Percentiles rank a stretch among this genome's conserved stretches.
Evolutionary conservation across 345 rosid genomes (phyloP).

Genomic region (Conringia planisiliqua): DNA sequence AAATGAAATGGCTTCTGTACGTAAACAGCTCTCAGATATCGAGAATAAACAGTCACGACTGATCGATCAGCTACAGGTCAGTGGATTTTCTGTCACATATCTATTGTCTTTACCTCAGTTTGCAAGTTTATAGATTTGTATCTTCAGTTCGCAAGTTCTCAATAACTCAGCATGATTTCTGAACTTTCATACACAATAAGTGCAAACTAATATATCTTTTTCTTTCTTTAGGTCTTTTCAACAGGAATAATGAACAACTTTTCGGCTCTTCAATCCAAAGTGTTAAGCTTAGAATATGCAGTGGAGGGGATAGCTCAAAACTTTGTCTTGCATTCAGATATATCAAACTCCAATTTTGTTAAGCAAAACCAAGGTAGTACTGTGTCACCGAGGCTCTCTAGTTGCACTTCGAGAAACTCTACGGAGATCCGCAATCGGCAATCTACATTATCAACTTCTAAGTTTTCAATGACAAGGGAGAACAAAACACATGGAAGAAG

Average conservation of each 20-base stretch:
- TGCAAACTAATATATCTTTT: not conserved
- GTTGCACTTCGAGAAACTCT: conserved; percentile 67
- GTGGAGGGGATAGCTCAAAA: conserved; percentile 52
- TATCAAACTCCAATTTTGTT: conserved; percentile 40
- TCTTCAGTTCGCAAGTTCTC: not conserved
- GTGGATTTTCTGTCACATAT: not conserved
- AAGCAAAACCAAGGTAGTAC: conserved; percentile 47
- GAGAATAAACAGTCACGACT: conserved; percentile 69
- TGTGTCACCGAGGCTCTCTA: conserved; percentile 63
- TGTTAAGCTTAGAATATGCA: conserved; percentile 66
- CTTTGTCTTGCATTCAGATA: conserved; percentile 42
- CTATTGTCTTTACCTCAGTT: not conserved
- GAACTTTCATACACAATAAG: not conserved
- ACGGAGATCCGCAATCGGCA: conserved; percentile 48
- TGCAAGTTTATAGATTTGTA: not conserved
- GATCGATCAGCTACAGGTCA: conserved; percentile 82
- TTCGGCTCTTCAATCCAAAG: conserved; percentile 69
- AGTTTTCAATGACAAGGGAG: conserved; percentile 50
- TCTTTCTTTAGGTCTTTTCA: conserved; percentile 55
- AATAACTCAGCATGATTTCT: not conserved
- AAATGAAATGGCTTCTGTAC: conserved; percentile 66
- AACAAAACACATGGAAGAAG: conserved; percentile 49
- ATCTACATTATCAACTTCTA: conserved; percentile 44
- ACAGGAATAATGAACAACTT: conserved; percentile 59
- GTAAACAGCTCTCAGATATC: conserved; percentile 72